Conservation (phyloP, 768 basidiomycete genomes). For the Phylloporus arenicola region DNA sequence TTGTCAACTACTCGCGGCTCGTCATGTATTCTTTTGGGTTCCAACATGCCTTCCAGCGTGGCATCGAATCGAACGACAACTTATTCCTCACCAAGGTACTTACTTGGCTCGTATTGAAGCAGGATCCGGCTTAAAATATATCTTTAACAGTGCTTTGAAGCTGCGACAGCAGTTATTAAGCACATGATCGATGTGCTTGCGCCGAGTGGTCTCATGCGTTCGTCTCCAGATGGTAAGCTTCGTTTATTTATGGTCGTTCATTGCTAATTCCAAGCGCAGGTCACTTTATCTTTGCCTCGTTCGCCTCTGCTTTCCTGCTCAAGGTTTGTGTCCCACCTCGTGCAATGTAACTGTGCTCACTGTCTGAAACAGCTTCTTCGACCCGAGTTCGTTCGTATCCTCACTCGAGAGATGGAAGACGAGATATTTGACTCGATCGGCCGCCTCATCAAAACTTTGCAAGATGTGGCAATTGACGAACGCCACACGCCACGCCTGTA, state of each 20-base stretch:
- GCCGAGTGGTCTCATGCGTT: constrained; percentile 72
- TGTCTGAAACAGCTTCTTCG: constrained; percentile 49
- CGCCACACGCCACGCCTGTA: constrained; percentile 77
- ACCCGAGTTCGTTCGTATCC: constrained; percentile 63
- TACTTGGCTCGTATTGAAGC: neutral
- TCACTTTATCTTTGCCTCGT: constrained; percentile 74
- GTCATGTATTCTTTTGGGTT: constrained; percentile 88
- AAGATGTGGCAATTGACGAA: constrained; percentile 75
- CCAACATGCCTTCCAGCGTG: constrained; percentile 73
- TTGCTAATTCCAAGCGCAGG: constrained; percentile 32
- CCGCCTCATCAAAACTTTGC: constrained; percentile 64
- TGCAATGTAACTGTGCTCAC: neutral
- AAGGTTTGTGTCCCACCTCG: constrained; percentile 43
- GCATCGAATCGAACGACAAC: constrained; percentile 55
- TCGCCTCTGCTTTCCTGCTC: constrained; percentile 78
- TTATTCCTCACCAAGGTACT: constrained; percentile 63
- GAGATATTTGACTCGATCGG: constrained; percentile 71
- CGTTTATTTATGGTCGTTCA: neutral
- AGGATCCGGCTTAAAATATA: neutral
- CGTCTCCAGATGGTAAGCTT: constrained; percentile 64
- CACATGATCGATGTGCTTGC: constrained; percentile 61
- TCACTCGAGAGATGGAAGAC: constrained; percentile 54
- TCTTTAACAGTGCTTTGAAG: constrained; percentile 48
- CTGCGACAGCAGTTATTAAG: constrained; percentile 62
- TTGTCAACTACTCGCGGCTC: constrained; percentile 70